phyloP scores from a whole-genome alignment of 306 rosid genomes.

The Fragaria iinumae region DNA sequence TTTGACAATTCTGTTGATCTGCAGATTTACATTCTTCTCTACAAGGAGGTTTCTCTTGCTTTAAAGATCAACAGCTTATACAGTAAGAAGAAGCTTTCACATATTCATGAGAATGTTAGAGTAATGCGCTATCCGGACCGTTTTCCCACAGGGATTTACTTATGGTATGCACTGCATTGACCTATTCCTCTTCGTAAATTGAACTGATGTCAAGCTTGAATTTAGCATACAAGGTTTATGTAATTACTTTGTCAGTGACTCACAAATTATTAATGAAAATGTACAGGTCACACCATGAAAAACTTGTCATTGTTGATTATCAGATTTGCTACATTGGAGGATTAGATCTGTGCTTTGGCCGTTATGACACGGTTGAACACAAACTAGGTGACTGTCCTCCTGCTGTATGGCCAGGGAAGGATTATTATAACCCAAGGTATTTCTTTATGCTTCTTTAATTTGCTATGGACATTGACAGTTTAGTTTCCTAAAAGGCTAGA shows the following conservation, averaged over 20 bases:
- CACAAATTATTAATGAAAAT: slow-evolving; percentile 1
- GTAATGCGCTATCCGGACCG: slow-evolving; percentile 48
- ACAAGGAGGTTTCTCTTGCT: slow-evolving; percentile 53
- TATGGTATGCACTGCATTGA: slow-evolving; percentile 34
- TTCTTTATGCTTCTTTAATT: neutral
- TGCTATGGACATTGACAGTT: neutral
- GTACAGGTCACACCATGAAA: slow-evolving; percentile 56
- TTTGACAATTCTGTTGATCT: slow-evolving; percentile 21
- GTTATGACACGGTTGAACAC: slow-evolving; percentile 47
- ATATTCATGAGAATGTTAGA: slow-evolving; percentile 44
- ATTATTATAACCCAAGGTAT: slow-evolving; percentile 54
- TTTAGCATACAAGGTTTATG: neutral
- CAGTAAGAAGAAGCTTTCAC: slow-evolving; percentile 38
- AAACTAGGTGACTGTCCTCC: slow-evolving; percentile 47
- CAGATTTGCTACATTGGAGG: slow-evolving; percentile 50
- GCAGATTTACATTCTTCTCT: slow-evolving; percentile 50
- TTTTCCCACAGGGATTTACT: slow-evolving; percentile 42
- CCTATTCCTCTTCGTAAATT: neutral
- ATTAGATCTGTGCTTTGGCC: slow-evolving; percentile 52
- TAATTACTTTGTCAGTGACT: neutral
- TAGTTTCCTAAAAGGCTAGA: neutral
- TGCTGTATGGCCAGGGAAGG: slow-evolving; percentile 50
- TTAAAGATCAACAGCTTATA: slow-evolving; percentile 47
- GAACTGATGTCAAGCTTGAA: neutral
- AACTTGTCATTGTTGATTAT: slow-evolving; percentile 48